A percentile compares a stretch with the other conserved stretches of the same genome.
Evolutionary conservation across 495 filamentous ascomycete genomes (phyloP).

Genomic region (Filosporella fistucella): DNA sequence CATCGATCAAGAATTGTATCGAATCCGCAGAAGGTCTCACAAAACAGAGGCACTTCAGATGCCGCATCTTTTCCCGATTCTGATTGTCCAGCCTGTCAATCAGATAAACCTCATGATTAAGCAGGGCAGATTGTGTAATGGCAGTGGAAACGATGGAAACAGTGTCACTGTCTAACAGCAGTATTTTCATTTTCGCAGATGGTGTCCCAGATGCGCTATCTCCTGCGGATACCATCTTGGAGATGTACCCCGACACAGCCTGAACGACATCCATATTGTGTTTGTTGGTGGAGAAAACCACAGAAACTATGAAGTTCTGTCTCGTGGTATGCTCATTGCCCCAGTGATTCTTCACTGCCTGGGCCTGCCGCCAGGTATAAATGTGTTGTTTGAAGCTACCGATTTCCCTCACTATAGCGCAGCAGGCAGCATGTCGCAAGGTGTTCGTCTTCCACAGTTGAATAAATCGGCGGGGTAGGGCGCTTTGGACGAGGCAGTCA

Average conservation of each 20-base stretch:
- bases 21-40: constrained; percentile 86
- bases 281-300: not conserved
- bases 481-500: too few relatives aligned
- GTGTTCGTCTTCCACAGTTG: too few relatives aligned
- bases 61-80: constrained; percentile 94
- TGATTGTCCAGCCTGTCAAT: constrained; percentile 92
- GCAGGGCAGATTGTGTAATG: constrained; percentile 91
- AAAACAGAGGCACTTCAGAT: constrained; percentile 90
- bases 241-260: constrained; percentile 90
- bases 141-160: constrained; percentile 90
- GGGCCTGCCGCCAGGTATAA: too few relatives aligned
- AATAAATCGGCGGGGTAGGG: too few relatives aligned
- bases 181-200: constrained; percentile 96
- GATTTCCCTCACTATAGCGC: too few relatives aligned
- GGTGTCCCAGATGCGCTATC: constrained; percentile 64
- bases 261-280: constrained; percentile 83
- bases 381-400: too few relatives aligned
- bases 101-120: constrained; percentile 96
- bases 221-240: constrained; percentile 91
- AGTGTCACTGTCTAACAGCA: constrained; percentile 92
- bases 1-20: constrained; percentile 89
- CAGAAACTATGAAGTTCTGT: too few relatives aligned
- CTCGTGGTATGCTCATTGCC: too few relatives aligned
- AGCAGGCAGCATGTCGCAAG: too few relatives aligned
- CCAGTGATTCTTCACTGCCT: too few relatives aligned